Conservation (phyloP, 2,329 filamentous ascomycete genomes). For the Talaromyces sp. region DNA sequence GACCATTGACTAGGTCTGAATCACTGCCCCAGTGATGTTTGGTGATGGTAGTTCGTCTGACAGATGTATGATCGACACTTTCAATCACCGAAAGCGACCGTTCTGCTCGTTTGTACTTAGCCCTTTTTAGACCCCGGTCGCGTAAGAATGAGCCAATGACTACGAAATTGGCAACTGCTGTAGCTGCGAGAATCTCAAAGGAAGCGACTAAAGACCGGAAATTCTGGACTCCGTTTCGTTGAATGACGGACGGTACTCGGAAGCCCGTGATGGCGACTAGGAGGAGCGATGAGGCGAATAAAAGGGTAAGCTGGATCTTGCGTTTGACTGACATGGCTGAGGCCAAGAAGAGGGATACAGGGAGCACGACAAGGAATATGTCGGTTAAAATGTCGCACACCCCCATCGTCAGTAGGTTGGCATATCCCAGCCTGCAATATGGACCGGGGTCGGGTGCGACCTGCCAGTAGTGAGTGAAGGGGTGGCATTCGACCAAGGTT, state of each 20-base stretch:
- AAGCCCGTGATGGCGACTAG: constrained; percentile 76
- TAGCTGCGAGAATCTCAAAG: constrained; percentile 82
- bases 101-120: constrained; percentile 60
- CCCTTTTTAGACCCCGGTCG: constrained; percentile 84
- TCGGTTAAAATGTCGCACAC: constrained; percentile 84
- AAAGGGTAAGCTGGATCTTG: constrained; percentile 69
- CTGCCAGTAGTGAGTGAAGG: constrained; percentile 71
- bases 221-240: constrained; percentile 67
- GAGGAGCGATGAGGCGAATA: constrained; percentile 80
- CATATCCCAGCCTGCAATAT: constrained; percentile 78
- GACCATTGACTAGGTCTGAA: constrained; percentile 75
- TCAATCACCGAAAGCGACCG: constrained; percentile 45
- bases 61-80: constrained; percentile 35
- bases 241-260: constrained; percentile 73
- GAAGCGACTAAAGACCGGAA: constrained; percentile 85
- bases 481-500: constrained; percentile 76
- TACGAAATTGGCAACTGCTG: constrained; percentile 78
- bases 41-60: constrained; percentile 53
- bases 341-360: constrained; percentile 77
- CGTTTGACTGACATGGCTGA: constrained; percentile 71
- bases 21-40: constrained; percentile 79
- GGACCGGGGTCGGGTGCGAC: constrained; percentile 80
- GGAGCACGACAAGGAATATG: constrained; percentile 78
- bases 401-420: constrained; percentile 86
- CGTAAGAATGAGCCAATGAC: constrained; percentile 89